Evolutionary conservation across 2,329 filamentous ascomycete species (phyloP), one percentile per base, ranked within the genome.

Genomic region (Fusarium pseudocircinatum): DNA sequence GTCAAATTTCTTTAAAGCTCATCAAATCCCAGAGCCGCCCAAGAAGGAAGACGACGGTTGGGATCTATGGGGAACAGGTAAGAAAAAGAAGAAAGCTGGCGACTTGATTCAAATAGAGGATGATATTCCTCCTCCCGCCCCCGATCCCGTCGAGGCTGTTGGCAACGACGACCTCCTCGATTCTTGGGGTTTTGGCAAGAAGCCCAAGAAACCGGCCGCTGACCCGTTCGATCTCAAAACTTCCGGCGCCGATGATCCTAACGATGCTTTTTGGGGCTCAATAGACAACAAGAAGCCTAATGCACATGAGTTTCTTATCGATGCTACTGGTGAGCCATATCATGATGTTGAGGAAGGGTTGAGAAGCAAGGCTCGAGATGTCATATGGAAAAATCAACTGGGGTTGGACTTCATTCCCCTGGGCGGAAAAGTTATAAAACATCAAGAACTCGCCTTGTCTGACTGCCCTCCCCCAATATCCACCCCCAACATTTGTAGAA

Each of bases 131-230:
- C 73, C 75, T 40, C 73, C 75, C 46, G 81, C 63, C 16, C 78
- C 80, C 16, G 80, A 79, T 43, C 65, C 80, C 68, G 74, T 78
- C 20, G 79, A 81, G 53, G 72, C 81, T 56, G 77, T 81, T 40
- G 81, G 78, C 20, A 83, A 84, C 46, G 86, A 88, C 60, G 87
- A 87, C 64, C 88, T 89, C 73, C 89, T 89, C 78, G 86, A 83
- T 67, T 86, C 87, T 53, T 90, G 89, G 84, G 87, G 86, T 37
- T 88, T 85, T 58, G 82, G 84, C 16, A 89, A 89, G 76, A 89
- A 89, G 69, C 81, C 81, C 62, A 84, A 83, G 66, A 82, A 82
- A 44, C 47, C 65, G 49, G 78, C 54, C 22, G 60, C 63, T 50
- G 75, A 79, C 44, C 77, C 79, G 59, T 73, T 76, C 61, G 79